Evolutionary conservation across 2,329 filamentous ascomycete species (phyloP).

Genomic region (Arthrobotrys musiformis): DNA sequence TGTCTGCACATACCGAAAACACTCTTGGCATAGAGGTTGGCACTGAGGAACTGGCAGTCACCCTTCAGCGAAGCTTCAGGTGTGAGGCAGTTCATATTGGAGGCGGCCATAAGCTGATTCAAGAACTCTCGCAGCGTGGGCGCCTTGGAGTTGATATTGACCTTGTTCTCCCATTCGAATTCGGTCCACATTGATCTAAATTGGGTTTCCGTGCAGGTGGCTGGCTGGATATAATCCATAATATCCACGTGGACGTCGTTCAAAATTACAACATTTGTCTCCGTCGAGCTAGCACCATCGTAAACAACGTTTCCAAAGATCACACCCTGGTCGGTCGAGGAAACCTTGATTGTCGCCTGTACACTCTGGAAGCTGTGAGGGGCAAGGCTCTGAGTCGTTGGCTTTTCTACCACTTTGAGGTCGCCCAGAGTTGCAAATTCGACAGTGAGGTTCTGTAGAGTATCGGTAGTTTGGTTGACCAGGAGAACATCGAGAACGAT

Average conservation of each 20-base stretch:
- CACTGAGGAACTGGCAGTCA: conserved; percentile 96
- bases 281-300: conserved; percentile 88
- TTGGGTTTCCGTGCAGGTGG: conserved; percentile 90
- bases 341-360: conserved; percentile 98
- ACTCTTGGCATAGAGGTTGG: conserved; percentile 94
- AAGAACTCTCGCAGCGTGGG: conserved; percentile 92
- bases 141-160: conserved; percentile 98
- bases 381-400: conserved; percentile 93
- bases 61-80: conserved; percentile 96
- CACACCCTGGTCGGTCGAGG: conserved; percentile 95
- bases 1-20: conserved; percentile 84
- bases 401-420: conserved; percentile 95
- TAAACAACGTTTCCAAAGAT: conserved; percentile 99
- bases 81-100: conserved; percentile 98
- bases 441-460: conserved; percentile 93
- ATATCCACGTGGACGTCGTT: conserved; percentile 99
- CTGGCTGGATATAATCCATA: conserved; percentile 99
- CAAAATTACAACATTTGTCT: conserved; percentile 95
- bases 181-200: conserved; percentile 99
- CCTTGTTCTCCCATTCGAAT: conserved; percentile 99
- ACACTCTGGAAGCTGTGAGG: conserved; percentile 98
- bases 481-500: conserved; percentile 96
- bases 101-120: conserved; percentile 93
- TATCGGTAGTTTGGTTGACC: conserved; percentile 97
- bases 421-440: conserved; percentile 99